These are phyloP conservation scores for Cryptococcus neoformans DNA, from an alignment of 1,284 basidiomycete genomes.

Conservation along the genomic window DNA sequence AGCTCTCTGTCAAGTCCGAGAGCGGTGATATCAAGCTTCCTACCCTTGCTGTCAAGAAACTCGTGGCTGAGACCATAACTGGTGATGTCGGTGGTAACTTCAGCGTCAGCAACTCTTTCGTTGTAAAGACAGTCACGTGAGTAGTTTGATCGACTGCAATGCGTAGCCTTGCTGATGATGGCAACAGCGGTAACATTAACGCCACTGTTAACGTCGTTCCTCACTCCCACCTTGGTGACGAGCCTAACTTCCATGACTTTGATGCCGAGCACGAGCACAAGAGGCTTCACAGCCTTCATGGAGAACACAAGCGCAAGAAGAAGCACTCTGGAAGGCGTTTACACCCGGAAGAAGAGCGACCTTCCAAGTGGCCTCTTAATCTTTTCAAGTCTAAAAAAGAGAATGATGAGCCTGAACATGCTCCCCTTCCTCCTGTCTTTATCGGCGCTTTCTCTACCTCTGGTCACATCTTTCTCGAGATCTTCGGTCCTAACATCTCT, in stretches of 20 bases:
- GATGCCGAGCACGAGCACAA: constrained; percentile 3
- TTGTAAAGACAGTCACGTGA: constrained; percentile 22
- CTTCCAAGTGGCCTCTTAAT: constrained; percentile 1
- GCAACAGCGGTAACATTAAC: constrained; percentile 23
- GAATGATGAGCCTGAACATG: constrained; percentile 3
- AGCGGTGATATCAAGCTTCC: constrained; percentile 14
- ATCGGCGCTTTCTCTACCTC: constrained; percentile 28
- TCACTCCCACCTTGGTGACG: constrained; percentile 9
- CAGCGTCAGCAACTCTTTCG: constrained; percentile 26
- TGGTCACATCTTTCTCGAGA: constrained; percentile 22
- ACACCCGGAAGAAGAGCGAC: not conserved
- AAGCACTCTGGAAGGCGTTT: not conserved
- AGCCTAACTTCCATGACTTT: constrained; percentile 5
- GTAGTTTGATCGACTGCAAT: not conserved
- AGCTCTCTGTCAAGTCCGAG: constrained; percentile 15
- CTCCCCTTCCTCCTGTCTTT: constrained; percentile 19
- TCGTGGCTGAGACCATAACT: constrained; percentile 14
- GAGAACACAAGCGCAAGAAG: not conserved
- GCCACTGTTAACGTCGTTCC: constrained; percentile 25
- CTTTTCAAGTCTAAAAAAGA: not conserved
- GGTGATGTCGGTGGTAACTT: constrained; percentile 28
- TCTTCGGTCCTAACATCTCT: constrained; percentile 19
- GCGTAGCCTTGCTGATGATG: not conserved
- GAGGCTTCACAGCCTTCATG: not conserved
- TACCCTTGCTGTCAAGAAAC: constrained; percentile 2